Base-by-base conservation (phyloP, 148 eudicot species). In the Salicornia ramosissima region DNA sequence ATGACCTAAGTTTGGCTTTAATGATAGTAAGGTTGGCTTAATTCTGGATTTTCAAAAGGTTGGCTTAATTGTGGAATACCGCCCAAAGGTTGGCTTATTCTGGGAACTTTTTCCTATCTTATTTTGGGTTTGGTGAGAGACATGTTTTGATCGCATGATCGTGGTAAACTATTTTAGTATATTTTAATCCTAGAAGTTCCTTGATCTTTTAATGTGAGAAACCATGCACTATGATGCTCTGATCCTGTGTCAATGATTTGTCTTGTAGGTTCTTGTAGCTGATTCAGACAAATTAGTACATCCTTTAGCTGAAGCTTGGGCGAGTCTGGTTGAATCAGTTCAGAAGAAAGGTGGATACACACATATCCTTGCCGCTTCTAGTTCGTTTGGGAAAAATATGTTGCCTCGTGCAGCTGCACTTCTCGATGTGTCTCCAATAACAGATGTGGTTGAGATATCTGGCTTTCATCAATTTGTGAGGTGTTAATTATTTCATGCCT, bases 331-430 rank as follows among this genome's bases (percentile, higher is more conserved):
- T 65, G 86, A 87, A 55, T 24, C 83, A 69, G 83, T 88, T 73
- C 97, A 90, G 79, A 81, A 80, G 74, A 80, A 78, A 78, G 81
- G 81, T 61, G 75, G 80, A 71, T 90, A 90, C 78, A 85, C 98
- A 11, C 96, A 93, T 75, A 83, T 93, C 63, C 65, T 90, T 69
- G 73, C 98, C 53, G 84, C 90, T 54, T 88, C 96, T 36, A 75
- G 95, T 62, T 90, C 98, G 69, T 93, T 93, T 80, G 98, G 97
- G 52, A 93, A 93, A 81, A 90, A 93, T 73, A 80, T 90, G 60
- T 70, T 93, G 57, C 98, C 97, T 25, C 95, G 97, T 73, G 97
- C 96, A 36, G 95, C 98, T 78, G 95, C 98, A 64, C 90, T 93
- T 75, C 73, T 90, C 63, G 96, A 90, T 76, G 90, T 90, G 78